A percentile compares a stretch with the other conserved stretches of the same genome.
phyloP scores from a whole-genome alignment of 192 early-diverging fungal species.

The Entomortierella chlamydospora region DNA sequence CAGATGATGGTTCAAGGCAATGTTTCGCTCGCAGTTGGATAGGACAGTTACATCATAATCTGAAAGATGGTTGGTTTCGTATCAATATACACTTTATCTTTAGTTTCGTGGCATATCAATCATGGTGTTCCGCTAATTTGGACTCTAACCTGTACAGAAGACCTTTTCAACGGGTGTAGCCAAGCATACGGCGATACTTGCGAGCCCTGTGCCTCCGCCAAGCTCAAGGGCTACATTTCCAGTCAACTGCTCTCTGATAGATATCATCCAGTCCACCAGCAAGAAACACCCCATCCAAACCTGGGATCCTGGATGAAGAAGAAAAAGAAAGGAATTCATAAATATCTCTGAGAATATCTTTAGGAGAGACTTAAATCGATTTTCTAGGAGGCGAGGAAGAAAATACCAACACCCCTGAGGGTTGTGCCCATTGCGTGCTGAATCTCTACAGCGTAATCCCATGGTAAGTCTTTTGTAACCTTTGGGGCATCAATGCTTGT shows the following conservation, averaged over 20 bases:
- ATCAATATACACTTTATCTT: neutral
- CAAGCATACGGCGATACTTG: conserved; percentile 26
- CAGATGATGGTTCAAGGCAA: conserved; percentile 3
- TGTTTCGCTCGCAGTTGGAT: conserved; percentile 27
- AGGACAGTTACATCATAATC: conserved; percentile 27
- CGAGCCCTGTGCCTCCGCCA: conserved; percentile 43
- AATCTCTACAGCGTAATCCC: conserved; percentile 35
- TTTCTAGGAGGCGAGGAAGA: neutral
- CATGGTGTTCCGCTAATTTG: no score
- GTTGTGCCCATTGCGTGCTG: conserved; percentile 42
- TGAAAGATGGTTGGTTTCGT: neutral
- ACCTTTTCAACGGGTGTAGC: neutral
- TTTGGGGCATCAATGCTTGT: no score
- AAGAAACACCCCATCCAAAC: conserved; percentile 53
- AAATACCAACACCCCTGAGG: conserved; percentile 30
- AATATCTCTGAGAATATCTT: no score
- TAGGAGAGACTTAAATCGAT: no score
- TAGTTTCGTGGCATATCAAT: neutral
- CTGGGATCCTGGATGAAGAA: conserved; percentile 17
- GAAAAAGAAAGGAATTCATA: neutral
- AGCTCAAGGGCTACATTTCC: conserved; percentile 15
- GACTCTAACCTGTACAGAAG: conserved; percentile 35
- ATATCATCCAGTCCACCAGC: conserved; percentile 29
- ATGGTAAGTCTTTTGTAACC: neutral
- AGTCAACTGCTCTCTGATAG: conserved; percentile 5